Base-by-base conservation (phyloP, 192 early-diverging fungal species). In the Gaertneriomyces semiglobifer region DNA sequence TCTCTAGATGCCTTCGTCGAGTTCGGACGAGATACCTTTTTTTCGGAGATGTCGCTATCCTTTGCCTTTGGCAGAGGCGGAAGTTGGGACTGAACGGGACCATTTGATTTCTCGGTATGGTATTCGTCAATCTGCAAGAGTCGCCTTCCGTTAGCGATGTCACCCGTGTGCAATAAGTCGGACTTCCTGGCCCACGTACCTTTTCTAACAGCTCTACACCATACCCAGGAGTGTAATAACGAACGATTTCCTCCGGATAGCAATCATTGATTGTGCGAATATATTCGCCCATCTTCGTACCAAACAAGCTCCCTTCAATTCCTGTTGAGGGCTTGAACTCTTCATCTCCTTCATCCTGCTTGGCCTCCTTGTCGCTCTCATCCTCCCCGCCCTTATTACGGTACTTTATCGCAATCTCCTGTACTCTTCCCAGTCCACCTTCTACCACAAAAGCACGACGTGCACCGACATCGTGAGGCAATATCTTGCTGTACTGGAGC, bases 171-270 rank as follows among this genome's bases (percentile, higher is more conserved):
- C 53, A 18, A 19, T 33, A 25, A 69, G 5, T 14, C 19, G 51
- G 19, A 5, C 3, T 53, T n/a, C 25, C 16, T 11, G 3, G n/a
- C 12, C 4, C 44, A 43, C 44, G 5, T 68, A 80, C 81, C 77
- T 82, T 83, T 18, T 82, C 79, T 59, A 85, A 63, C 20, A 85
- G 63, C 0, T 78, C 78, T 0, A 77, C 66, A 39, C 78, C 80
- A 61, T 85, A 85, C 47, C 81, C 84, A 0, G 84, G 84, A 12
- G 81, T 82, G 52, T 82, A 85, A 63, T 85, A 85, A 55, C 81
- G 56, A 20, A 85, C 84, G 65, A 85, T 85, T 53, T 85, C 84
- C 73, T 85, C 84, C 6, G 84, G 84, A 56, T 84, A 85, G 59
- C 84, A 85, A 58, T 79, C 77, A 60, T 85, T 84, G 53, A 85